A percentile compares a stretch with the other conserved stretches of the same genome.
phyloP scores from a whole-genome alignment of 805 yeast species.

The Candida pini region DNA sequence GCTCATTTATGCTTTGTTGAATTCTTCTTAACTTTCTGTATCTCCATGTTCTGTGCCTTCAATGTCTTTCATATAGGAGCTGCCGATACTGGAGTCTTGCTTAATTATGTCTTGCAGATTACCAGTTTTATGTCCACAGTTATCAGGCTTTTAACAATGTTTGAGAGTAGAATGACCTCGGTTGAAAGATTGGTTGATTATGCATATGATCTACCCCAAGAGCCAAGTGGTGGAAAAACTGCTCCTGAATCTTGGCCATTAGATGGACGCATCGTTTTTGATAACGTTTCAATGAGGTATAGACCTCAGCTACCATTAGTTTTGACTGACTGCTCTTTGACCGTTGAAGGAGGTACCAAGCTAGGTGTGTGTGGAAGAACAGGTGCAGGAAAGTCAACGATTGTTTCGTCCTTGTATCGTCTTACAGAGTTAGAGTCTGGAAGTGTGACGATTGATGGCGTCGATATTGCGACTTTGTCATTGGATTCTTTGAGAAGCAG shows the following conservation, averaged over 20 bases:
- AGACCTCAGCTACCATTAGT: slow-evolving; percentile 63
- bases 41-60: slow-evolving; percentile 40
- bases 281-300: slow-evolving; percentile 55
- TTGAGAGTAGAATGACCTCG: slow-evolving; percentile 55
- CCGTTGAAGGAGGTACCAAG: slow-evolving; percentile 47
- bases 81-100: slow-evolving; percentile 41
- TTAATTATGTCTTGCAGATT: slow-evolving; percentile 42
- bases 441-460: slow-evolving; percentile 64
- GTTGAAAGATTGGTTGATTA: slow-evolving; percentile 59
- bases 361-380: slow-evolving; percentile 67
- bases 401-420: slow-evolving; percentile 67
- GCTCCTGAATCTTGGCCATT: slow-evolving; percentile 49
- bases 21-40: slow-evolving; percentile 34
- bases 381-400: slow-evolving; percentile 71
- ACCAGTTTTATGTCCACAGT: slow-evolving; percentile 39
- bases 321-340: slow-evolving; percentile 47
- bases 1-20: slow-evolving; percentile 39
- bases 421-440: slow-evolving; percentile 47
- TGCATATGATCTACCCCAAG: slow-evolving; percentile 54
- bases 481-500: slow-evolving; percentile 60
- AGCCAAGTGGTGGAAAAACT: slow-evolving; percentile 33
- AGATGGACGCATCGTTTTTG: slow-evolving; percentile 50
- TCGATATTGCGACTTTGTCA: slow-evolving; percentile 59
- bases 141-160: slow-evolving; percentile 41
- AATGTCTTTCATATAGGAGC: slow-evolving; percentile 39